A percentile compares a stretch with the other conserved stretches of the same genome.
These are phyloP conservation scores for Pseudoturritis turrita DNA, from an alignment of 345 rosid genomes.

Conservation along the genomic window DNA sequence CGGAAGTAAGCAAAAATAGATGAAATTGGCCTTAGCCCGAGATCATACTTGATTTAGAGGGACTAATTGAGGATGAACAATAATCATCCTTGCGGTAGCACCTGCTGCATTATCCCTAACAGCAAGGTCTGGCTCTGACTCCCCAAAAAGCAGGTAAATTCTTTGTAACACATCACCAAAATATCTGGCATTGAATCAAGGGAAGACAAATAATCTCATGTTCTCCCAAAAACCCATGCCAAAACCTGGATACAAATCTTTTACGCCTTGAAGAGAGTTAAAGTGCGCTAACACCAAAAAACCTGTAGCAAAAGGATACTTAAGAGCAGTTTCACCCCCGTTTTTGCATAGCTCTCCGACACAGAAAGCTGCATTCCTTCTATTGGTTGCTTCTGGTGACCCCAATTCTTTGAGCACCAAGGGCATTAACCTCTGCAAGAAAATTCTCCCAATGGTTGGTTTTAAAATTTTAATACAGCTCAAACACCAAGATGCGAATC, in stretches of 20 bases:
- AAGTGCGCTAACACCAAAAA: neutral
- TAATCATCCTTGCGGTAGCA: constrained; percentile 97
- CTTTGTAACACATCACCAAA: constrained; percentile 69
- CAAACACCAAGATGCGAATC: neutral
- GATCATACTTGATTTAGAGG: constrained; percentile 82
- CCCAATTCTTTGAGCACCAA: constrained; percentile 82
- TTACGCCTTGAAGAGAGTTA: neutral
- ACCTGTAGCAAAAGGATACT: constrained; percentile 83
- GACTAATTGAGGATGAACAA: constrained; percentile 75
- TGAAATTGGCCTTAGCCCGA: neutral
- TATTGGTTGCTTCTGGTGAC: constrained; percentile 82
- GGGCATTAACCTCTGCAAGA: constrained; percentile 85
- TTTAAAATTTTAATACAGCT: constrained; percentile 18
- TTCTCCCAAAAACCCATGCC: neutral
- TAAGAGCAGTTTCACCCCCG: constrained; percentile 79
- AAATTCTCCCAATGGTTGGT: constrained; percentile 9
- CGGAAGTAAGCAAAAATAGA: neutral
- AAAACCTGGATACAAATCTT: too few species aligned
- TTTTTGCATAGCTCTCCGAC: constrained; percentile 94
- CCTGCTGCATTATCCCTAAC: constrained; percentile 99
- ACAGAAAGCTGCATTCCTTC: constrained; percentile 99
- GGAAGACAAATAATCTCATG: constrained; percentile 27
- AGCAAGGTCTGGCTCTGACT: constrained; percentile 87
- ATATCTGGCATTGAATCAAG: constrained; percentile 54
- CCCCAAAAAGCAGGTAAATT: constrained; percentile 85